Base-by-base conservation (phyloP, 768 basidiomycete species). In the Mrakia gelida region DNA sequence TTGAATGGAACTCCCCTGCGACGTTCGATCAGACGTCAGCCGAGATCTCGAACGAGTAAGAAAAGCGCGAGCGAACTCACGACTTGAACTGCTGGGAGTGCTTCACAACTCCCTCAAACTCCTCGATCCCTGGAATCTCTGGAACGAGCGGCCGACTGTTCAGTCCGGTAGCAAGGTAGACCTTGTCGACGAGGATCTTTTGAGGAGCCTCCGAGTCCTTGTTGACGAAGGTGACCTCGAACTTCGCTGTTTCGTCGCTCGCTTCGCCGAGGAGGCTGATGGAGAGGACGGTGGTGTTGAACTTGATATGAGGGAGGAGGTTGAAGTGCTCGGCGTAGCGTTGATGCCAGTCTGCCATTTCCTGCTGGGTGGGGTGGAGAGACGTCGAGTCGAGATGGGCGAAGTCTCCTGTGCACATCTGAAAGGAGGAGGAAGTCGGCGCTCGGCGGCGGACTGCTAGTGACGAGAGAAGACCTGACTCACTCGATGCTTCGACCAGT, bases 311-410 rank as follows among this genome's bases (percentile, higher is more conserved):
- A 30, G 23, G 26, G 5, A n/a, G 4, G 13, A 73, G 71, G 30
- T 34, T 52, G 26, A 73, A 73, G 54, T 59, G 54, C 23, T 73
- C n/a, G 7, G 71, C 71, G 71, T 73, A 73, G 26, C 45, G 32
- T n/a, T 54, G 49, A 26, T 52, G 49, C 18, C 52, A 73, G 8
- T 18, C 23, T 8, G 2, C 54, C 7, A 73, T 13, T n/a, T 73
- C 71, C 2, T 26, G 52, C 18, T 28, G 45, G 7, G 43, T 34
- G 0, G 71, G 71, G 28, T 56, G 32, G 5, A 52, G 43, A 6
- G 52, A 49, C 32, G 34, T 54, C 10, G 43, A 45, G 15, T 45
- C 18, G 21, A 54, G 54, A 73, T 34, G 71, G 38, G 54, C 30
- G n/a, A 45, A 73, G 54, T 34, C 52, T 10, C 43, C n/a, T 18